Evolutionary conservation across 768 basidiomycete species (phyloP), one percentile per base, ranked within the genome.

Genomic region (Ramaria rubella): DNA sequence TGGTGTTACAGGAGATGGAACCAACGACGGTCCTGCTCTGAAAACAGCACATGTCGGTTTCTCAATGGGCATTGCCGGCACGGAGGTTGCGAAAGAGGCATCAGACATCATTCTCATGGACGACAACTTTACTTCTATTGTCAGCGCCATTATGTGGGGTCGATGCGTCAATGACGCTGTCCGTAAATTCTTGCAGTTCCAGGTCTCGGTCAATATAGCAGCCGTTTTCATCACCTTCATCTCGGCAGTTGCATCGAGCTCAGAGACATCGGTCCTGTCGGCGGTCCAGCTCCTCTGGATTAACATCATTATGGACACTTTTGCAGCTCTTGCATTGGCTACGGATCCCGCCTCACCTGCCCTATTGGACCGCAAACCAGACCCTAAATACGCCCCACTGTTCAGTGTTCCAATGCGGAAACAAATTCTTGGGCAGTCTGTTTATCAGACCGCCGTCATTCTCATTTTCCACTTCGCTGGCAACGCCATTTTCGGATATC

Each of bases 21-120:
- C 94, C 4, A 98, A 99, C 70, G 96, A 99, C 66, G 95, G 93
- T 0, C 94, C 94, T 29, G 94, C 94, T 6, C 80, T 98, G 59
- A 96, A 94, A 74, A 89, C 88, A 1, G 95, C 96, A 24, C 78
- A 98, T 64, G 94, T 99, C 29, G 95, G 96, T 29, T 98, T 98
- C 75, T 93, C 90, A 4, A 94, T 94, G 92, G 91, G 91, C 62
- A 86, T 94, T 61, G 85, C 94, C 27, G 96, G 96, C 9, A 99
- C 96, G 1, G 96, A 99, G 69, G 93, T 99, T 17, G 94, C 96
- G 48, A 98, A 99, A 72, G 94, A 97, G 70, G 96, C 96, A 1
- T 97, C 95, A 6, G 96, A 99, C 65, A 96, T 99, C 66, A 94
- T 98, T 64, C 82, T 97, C 40, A 96, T 96, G 94, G 90, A 94